phyloP scores from a whole-genome alignment of 2,329 filamentous ascomycete species.

The Ascochyta pisi region DNA sequence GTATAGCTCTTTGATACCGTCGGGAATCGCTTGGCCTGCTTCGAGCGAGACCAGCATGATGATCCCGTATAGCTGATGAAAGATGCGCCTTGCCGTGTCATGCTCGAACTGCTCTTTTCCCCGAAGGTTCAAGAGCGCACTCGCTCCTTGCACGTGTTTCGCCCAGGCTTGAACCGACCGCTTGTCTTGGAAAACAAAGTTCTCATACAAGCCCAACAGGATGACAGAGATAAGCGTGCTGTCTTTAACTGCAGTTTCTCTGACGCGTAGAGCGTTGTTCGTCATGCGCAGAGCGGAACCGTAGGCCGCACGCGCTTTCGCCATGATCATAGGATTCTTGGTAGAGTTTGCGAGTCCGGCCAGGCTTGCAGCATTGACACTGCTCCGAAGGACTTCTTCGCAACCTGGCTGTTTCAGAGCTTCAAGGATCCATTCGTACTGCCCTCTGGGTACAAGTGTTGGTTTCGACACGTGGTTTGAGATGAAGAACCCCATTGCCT shows the following conservation, averaged over 20 bases:
- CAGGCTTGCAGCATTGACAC: constrained; percentile 34
- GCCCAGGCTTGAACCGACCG: constrained; percentile 41
- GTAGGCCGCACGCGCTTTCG: constrained; percentile 35
- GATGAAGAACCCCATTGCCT: constrained; percentile 40
- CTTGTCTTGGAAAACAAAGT: constrained; percentile 34
- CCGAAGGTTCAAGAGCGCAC: constrained; percentile 40
- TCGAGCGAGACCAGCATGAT: constrained; percentile 34
- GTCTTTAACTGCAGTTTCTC: constrained; percentile 28
- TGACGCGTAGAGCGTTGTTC: constrained; percentile 30
- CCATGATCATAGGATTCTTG: constrained; percentile 31
- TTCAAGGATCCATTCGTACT: constrained; percentile 39
- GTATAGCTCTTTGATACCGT: constrained; percentile 32
- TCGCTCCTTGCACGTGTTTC: constrained; percentile 44
- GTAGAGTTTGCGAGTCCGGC: constrained; percentile 35
- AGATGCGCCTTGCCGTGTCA: constrained; percentile 31
- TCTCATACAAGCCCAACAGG: constrained; percentile 45
- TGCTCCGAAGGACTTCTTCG: constrained; percentile 28
- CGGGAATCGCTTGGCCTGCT: constrained; percentile 23
- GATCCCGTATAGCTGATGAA: constrained; percentile 40
- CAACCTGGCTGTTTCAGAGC: constrained; percentile 25
- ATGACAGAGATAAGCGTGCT: constrained; percentile 41
- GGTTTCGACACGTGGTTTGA: constrained; percentile 37
- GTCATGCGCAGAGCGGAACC: constrained; percentile 33
- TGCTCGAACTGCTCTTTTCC: constrained; percentile 35
- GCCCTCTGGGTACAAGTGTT: constrained; percentile 30